Conservation (phyloP, 495 filamentous ascomycete genomes). For the Xylaria nigripes region DNA sequence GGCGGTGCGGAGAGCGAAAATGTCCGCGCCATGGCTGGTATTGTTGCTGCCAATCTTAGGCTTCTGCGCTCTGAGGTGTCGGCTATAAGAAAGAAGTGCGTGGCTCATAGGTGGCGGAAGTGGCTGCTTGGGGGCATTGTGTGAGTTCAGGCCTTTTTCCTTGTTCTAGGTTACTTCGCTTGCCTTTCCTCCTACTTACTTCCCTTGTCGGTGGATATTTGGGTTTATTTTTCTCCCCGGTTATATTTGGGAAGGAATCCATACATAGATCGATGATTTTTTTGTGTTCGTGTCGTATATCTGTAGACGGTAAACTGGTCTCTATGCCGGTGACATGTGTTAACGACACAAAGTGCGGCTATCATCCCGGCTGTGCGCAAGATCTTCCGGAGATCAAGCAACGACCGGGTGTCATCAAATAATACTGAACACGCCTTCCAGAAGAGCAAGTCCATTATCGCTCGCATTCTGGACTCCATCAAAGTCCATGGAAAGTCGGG, state of each 20-base stretch:
- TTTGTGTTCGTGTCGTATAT: background rate
- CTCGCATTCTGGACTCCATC: slow-evolving; percentile 31
- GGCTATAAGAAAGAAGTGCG: slow-evolving; percentile 23
- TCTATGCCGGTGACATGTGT: background rate
- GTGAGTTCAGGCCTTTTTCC: slow-evolving; percentile 22
- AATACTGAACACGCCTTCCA: slow-evolving; percentile 42
- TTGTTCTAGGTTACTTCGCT: background rate
- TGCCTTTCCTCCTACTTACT: no score
- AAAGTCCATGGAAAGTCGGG: slow-evolving; percentile 24
- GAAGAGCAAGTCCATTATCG: slow-evolving; percentile 33
- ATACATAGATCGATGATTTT: background rate
- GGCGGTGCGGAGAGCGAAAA: slow-evolving; percentile 19
- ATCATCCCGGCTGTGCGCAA: slow-evolving; percentile 36
- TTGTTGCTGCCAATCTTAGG: slow-evolving; percentile 29
- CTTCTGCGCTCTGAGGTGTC: slow-evolving; percentile 24
- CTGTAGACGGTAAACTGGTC: background rate
- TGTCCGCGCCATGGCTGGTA: slow-evolving; percentile 26
- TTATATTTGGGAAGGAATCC: no score
- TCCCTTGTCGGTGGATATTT: background rate
- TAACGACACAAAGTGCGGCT: slow-evolving; percentile 23
- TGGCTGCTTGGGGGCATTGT: slow-evolving; percentile 34
- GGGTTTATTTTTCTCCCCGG: background rate
- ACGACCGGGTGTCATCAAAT: slow-evolving; percentile 24
- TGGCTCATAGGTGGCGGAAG: slow-evolving; percentile 35
- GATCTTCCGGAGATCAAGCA: slow-evolving; percentile 31